phyloP scores from a whole-genome alignment of 306 rosid genomes.

The Pterocarpus macrocarpus region DNA sequence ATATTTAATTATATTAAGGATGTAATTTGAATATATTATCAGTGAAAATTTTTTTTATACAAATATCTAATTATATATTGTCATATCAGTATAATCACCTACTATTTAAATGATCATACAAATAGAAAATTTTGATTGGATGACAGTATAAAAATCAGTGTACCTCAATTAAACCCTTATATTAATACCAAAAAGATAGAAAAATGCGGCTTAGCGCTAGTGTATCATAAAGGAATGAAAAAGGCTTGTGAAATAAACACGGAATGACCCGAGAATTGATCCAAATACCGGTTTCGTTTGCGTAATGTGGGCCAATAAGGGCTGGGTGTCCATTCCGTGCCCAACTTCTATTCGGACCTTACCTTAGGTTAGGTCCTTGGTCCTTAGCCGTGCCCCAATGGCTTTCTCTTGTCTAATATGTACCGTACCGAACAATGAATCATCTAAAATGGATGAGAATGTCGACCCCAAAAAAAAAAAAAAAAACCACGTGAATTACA shows the following conservation, averaged over 20 bases:
- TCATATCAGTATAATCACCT: too few relatives aligned
- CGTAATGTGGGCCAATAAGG: slow-evolving; percentile 13
- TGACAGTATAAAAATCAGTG: too few relatives aligned
- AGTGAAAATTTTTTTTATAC: too few relatives aligned
- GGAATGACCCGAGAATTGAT: neutral
- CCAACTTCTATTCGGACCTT: slow-evolving; percentile 6
- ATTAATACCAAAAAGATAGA: too few relatives aligned
- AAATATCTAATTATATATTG: too few relatives aligned
- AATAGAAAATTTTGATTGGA: too few relatives aligned
- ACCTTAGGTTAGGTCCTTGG: neutral
- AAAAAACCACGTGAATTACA: neutral
- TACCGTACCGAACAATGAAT: too few relatives aligned
- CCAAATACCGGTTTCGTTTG: neutral
- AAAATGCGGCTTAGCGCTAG: too few relatives aligned
- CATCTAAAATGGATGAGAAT: neutral
- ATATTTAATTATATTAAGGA: too few relatives aligned
- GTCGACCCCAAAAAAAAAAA: neutral
- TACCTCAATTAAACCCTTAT: too few relatives aligned
- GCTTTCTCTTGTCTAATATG: neutral
- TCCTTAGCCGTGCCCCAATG: neutral
- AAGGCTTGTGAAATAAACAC: neutral
- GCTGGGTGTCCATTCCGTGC: neutral
- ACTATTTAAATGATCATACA: too few relatives aligned
- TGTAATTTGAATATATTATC: too few relatives aligned
- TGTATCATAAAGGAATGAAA: neutral